Base-by-base conservation (phyloP, 2,329 filamentous ascomycete species). In the Leptographium flavum region DNA sequence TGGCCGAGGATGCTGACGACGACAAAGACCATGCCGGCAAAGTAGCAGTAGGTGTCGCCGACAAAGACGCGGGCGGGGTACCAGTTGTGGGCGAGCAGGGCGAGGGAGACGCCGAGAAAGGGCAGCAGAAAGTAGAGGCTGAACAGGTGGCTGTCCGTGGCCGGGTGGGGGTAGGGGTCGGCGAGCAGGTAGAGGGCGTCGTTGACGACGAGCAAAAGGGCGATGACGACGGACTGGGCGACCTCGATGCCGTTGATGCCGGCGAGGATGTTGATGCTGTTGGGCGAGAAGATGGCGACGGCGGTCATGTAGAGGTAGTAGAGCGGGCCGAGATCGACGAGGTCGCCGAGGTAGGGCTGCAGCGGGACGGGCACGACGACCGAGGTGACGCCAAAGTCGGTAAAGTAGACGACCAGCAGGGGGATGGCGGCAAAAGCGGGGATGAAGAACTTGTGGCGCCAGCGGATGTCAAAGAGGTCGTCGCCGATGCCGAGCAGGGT, bases 231-330 rank as follows among this genome's bases (percentile, higher is more conserved):
- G 48, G 87, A 95, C 65, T 98, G 92, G 11, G 83, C 79, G 45
- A 96, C 92, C 63, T 98, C 92, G 60, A 98, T 92, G 45, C 92
- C 92, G 63, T 98, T 98, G 63, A 98, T 86, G n/a, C 92, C 92
- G 0, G 92, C 92, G n/a, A 98, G 71, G 66, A 98, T 98, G 69
- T 98, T 98, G 74, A 98, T 98, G 63, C 87, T 87, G 67, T 98
- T 96, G 7, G 92, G 88, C 54, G 87, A 94, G 69, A 98, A 98
- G 62, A 98, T 98, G 59, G 90, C 85, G 54, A 98, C 76, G 46
- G 84, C 82, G 43, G 87, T 86, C 92, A 98, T 98, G 71, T 96
- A 98, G 57, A 81, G 68, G 66, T 98, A 98, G 74, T 98, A 98
- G 46, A 86, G 67, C 60, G 76, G 64, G 28, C 82, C 83, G 8